A percentile compares a stretch with the other conserved stretches of the same genome.
phyloP scores from a whole-genome alignment of 176 grass and related monocot genomes.

The Hsuehochloa calcarea region DNA sequence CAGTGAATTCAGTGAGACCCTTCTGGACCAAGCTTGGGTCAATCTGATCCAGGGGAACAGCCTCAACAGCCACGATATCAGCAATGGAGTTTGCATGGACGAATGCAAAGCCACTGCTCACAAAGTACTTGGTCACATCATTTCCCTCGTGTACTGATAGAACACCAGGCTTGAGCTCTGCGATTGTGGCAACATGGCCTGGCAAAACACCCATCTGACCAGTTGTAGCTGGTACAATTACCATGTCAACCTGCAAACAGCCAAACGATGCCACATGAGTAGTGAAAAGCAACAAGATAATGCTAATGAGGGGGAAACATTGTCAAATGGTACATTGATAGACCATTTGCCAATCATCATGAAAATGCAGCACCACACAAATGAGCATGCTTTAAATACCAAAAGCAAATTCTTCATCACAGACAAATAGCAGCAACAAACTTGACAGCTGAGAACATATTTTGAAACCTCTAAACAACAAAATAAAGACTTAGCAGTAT shows the following conservation, averaged over 20 bases:
- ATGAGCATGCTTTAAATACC: neutral
- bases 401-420: neutral
- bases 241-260: conserved; percentile 86
- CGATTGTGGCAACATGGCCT: conserved; percentile 86
- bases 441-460: neutral
- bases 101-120: conserved; percentile 98
- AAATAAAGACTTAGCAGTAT: neutral
- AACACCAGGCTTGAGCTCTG: conserved; percentile 89
- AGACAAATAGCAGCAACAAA: conserved; percentile 13
- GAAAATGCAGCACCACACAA: neutral
- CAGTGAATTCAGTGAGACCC: conserved; percentile 82
- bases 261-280: neutral
- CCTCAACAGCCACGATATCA: conserved; percentile 93
- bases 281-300: neutral
- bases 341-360: neutral
- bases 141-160: conserved; percentile 92
- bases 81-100: conserved; percentile 94
- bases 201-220: conserved; percentile 98
- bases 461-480: conserved; percentile 1
- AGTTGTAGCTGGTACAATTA: conserved; percentile 92
- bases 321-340: neutral
- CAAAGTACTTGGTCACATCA: conserved; percentile 84
- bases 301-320: neutral
- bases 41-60: conserved; percentile 74
- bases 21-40: conserved; percentile 76